Percentiles rank a stretch among this genome's conserved stretches.
phyloP scores from a whole-genome alignment of 2,329 filamentous ascomycete species.

The Cladosporium cucumerinum region DNA sequence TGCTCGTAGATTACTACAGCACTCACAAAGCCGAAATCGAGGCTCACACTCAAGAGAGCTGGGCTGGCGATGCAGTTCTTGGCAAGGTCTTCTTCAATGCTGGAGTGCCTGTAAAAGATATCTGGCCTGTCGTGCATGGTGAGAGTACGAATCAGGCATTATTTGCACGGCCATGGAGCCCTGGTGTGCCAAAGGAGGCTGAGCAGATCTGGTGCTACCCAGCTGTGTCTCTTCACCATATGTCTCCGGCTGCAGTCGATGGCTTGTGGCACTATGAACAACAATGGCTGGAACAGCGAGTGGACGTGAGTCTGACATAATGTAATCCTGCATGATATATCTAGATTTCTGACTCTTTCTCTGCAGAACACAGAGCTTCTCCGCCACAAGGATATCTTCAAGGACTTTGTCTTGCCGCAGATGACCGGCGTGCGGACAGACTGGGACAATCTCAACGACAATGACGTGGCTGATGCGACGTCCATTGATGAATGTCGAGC shows the following conservation, averaged over 20 bases:
- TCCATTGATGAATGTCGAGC: slow-evolving; percentile 17
- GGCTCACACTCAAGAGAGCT: slow-evolving; percentile 45
- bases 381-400: slow-evolving; percentile 28
- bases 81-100: slow-evolving; percentile 47
- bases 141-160: background rate
- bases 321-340: too few species aligned
- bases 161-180: background rate
- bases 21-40: slow-evolving; percentile 41
- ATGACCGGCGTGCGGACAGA: slow-evolving; percentile 18
- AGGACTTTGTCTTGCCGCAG: slow-evolving; percentile 25
- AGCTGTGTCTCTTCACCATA: slow-evolving; percentile 25
- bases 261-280: slow-evolving; percentile 33
- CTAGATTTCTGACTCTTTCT: background rate
- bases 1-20: slow-evolving; percentile 37
- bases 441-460: slow-evolving; percentile 30
- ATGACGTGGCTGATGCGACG: slow-evolving; percentile 5
- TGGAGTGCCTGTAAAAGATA: slow-evolving; percentile 42
- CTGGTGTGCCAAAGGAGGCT: background rate
- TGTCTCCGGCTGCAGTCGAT: slow-evolving; percentile 26
- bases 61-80: slow-evolving; percentile 53
- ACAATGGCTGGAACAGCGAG: slow-evolving; percentile 21
- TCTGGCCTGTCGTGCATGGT: slow-evolving; percentile 32
- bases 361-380: background rate
- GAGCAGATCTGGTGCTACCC: background rate
- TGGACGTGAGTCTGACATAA: slow-evolving; percentile 13